Percentiles rank a stretch among this genome's conserved stretches.
phyloP scores from a whole-genome alignment of 257 asterid genomes.

The Solanum dulcamara region DNA sequence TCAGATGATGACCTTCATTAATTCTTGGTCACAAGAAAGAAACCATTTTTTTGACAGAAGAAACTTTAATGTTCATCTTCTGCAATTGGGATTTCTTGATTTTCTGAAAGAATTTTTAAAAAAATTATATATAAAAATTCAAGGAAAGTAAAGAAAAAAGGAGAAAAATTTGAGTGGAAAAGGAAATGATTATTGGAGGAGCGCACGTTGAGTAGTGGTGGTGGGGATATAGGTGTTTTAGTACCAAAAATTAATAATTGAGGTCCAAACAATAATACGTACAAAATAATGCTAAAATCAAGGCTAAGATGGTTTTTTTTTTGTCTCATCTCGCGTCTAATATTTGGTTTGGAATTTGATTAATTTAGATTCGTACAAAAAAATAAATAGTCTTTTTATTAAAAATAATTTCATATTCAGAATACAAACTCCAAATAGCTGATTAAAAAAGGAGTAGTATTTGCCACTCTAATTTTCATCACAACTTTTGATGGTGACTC shows the following conservation, averaged over 20 bases:
- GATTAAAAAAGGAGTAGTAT: no score
- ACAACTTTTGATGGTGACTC: background rate
- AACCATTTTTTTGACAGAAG: background rate
- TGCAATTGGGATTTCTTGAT: background rate
- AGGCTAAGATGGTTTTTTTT: background rate
- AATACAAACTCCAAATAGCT: background rate
- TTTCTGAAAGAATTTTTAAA: background rate
- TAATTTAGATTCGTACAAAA: background rate
- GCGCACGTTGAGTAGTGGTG: background rate
- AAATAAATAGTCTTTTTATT: background rate
- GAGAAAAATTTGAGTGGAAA: background rate
- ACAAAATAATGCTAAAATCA: background rate
- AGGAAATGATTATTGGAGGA: background rate
- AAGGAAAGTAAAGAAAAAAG: no score
- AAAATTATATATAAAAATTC: no score
- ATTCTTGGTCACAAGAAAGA: background rate
- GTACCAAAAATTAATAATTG: background rate
- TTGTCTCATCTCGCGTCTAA: background rate
- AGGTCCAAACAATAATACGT: background rate
- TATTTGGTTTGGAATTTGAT: background rate
- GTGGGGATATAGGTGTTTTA: background rate
- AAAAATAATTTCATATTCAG: background rate
- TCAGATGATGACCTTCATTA: background rate
- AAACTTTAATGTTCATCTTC: background rate
- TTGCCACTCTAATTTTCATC: background rate